A percentile compares a stretch with the other conserved stretches of the same genome.
These are phyloP conservation scores for Trichoderma gamsii DNA, from an alignment of 495 filamentous ascomycete species.

Conservation along the genomic window DNA sequence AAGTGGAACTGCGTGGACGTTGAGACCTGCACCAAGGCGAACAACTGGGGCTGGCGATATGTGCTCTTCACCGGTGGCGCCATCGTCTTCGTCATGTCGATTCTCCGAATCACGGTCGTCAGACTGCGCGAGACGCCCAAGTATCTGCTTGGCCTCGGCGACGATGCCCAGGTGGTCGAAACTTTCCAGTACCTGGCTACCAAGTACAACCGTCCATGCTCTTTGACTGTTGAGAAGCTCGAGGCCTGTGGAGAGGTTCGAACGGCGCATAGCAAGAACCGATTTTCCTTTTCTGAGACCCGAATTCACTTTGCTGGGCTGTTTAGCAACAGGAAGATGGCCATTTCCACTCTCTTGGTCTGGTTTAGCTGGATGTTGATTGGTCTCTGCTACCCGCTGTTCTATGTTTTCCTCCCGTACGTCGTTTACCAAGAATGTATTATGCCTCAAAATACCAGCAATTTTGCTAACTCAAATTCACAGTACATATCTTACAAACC, in stretches of 20 bases:
- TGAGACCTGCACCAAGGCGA: conserved; percentile 50
- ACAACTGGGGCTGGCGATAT: conserved; percentile 83
- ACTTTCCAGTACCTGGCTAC: conserved; percentile 55
- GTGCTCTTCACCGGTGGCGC: conserved; percentile 59
- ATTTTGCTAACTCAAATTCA: background rate
- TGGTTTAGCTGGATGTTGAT: conserved; percentile 68
- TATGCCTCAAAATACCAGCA: background rate
- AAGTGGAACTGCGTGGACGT: conserved; percentile 52
- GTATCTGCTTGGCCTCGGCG: conserved; percentile 58
- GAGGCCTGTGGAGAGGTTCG: conserved; percentile 43
- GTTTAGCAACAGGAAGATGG: conserved; percentile 55
- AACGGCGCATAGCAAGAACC: conserved; percentile 34
- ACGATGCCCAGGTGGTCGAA: conserved; percentile 55
- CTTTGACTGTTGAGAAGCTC: conserved; percentile 56
- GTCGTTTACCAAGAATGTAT: background rate
- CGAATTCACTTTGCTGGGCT: conserved; percentile 55
- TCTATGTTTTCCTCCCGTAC: conserved; percentile 60
- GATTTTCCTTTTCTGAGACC: conserved; percentile 46
- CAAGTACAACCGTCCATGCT: conserved; percentile 57
- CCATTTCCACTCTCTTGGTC: conserved; percentile 54
- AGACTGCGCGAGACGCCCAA: conserved; percentile 66
- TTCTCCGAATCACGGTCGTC: conserved; percentile 62
- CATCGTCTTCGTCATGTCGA: conserved; percentile 59
- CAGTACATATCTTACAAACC: conserved; percentile 37
- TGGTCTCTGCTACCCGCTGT: conserved; percentile 62